Evolutionary conservation across 2,329 filamentous ascomycete genomes (phyloP), one percentile per base, ranked within the genome.

Genomic region (Huntiella moniliformis): DNA sequence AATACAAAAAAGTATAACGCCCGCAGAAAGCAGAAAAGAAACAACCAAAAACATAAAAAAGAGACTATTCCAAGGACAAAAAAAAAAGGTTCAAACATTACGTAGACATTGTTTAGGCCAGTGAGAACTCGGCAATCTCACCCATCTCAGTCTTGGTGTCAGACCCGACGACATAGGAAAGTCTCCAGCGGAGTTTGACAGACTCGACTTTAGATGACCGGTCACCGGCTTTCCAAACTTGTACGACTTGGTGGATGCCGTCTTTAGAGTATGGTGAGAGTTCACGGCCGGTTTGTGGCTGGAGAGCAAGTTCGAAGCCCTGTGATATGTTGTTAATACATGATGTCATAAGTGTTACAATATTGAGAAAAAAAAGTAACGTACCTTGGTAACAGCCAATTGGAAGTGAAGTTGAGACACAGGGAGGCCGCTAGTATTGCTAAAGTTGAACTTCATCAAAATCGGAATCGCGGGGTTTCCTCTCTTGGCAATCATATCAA

Each of bases 111-210:
- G 22, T 18, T 54, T 51, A 91, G 54, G 75, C 73, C 56, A 95
- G 72, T 37, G 77, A 79, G 56, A 95, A 73, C 51, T 83, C 77
- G 8, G 81, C 67, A 53, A 96, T 79, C 63, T 88, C 83, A 4
- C 88, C 88, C 65, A 80, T 84, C 63, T 95, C 85, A 50, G 80
- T 79, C 58, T 75, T 79, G 50, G 68, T 58, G 56, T 78, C 73
- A 2, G 63, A 68, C 3, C 74, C 80, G 10, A 91, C 59, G 55
- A 73, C 75, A 62, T 95, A 96, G 4, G 79, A 75, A 18, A 83
- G 76, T 55, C 84, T 83, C 83, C 87, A 98, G 51, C 91, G 70
- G 63, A 98, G 74, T 64, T 92, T 93, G 50, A 92, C 78, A n/a
- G 68, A 71, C 47, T 75, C 77, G 1, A 91, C 91, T 56, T 80